A percentile compares a stretch with the other conserved stretches of the same genome.
These are phyloP conservation scores for Podila epigama DNA, from an alignment of 192 early-diverging fungal species.

Conservation along the genomic window DNA sequence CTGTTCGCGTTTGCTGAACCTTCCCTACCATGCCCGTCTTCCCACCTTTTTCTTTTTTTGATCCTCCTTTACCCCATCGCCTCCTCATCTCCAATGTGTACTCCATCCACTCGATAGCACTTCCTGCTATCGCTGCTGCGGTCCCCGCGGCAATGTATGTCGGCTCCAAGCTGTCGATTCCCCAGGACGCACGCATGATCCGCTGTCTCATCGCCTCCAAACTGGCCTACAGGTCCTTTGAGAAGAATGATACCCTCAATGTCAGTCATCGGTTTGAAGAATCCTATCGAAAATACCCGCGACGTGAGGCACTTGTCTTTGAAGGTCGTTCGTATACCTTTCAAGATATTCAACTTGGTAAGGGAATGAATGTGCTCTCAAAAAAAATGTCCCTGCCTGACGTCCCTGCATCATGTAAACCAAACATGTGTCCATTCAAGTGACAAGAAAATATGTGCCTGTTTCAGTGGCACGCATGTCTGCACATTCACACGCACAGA, in stretches of 20 bases:
- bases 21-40: no score
- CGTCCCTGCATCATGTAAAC: no score
- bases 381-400: no score
- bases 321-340: slow-evolving; percentile 56
- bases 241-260: slow-evolving; percentile 46
- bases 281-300: slow-evolving; percentile 36
- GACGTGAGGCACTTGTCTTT: slow-evolving; percentile 53
- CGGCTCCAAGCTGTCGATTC: slow-evolving; percentile 48
- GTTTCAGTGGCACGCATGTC: no score
- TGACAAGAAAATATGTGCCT: no score
- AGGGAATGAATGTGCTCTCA: neutral
- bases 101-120: no score
- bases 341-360: slow-evolving; percentile 55
- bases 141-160: slow-evolving; percentile 56
- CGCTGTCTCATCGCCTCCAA: slow-evolving; percentile 10
- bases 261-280: slow-evolving; percentile 53
- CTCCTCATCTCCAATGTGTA: no score
- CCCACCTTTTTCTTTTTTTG: no score
- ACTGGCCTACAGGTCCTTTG: slow-evolving; percentile 26
- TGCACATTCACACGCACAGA: no score
- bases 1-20: no score
- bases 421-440: no score
- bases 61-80: no score
- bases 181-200: slow-evolving; percentile 44
- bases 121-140: slow-evolving; percentile 39